phyloP scores from a whole-genome alignment of 202 grass and related monocot genomes.

The Eragrostis tef region DNA sequence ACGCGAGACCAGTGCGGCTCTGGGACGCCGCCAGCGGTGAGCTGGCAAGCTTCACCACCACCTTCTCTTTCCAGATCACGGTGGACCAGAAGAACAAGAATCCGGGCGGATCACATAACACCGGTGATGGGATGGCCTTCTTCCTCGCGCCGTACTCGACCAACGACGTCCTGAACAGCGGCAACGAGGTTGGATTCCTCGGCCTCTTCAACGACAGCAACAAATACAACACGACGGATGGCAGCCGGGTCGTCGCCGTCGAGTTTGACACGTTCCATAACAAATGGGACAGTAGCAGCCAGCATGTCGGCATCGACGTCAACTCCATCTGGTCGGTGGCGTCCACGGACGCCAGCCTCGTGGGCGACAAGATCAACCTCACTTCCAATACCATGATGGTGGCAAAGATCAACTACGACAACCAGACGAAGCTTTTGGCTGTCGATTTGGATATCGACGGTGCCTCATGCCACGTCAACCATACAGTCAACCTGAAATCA shows the following conservation, averaged over 20 bases:
- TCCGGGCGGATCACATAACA: background rate
- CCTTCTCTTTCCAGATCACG: constrained; percentile 19
- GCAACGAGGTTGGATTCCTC: background rate
- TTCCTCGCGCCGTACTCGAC: constrained; percentile 40
- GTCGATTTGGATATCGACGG: constrained; percentile 18
- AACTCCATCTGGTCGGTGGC: constrained; percentile 41
- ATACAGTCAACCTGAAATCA: constrained; percentile 10
- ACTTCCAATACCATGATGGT: background rate
- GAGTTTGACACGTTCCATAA: constrained; percentile 41
- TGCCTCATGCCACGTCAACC: background rate
- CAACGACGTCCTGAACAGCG: no score
- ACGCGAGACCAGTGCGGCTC: background rate
- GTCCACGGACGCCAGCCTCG: background rate
- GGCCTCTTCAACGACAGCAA: no score
- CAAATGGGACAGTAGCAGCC: background rate
- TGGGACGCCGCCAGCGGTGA: constrained; percentile 31
- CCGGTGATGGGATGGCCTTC: constrained; percentile 51
- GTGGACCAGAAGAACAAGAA: background rate
- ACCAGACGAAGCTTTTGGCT: background rate
- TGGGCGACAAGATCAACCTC: background rate
- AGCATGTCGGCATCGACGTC: constrained; percentile 65
- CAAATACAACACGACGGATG: background rate
- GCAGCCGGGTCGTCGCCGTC: background rate
- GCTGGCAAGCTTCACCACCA: constrained; percentile 23
- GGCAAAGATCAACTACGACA: constrained; percentile 48